Evolutionary conservation across 1,139 yeast species (phyloP).

Genomic region (Suhomyces bokatorum): DNA sequence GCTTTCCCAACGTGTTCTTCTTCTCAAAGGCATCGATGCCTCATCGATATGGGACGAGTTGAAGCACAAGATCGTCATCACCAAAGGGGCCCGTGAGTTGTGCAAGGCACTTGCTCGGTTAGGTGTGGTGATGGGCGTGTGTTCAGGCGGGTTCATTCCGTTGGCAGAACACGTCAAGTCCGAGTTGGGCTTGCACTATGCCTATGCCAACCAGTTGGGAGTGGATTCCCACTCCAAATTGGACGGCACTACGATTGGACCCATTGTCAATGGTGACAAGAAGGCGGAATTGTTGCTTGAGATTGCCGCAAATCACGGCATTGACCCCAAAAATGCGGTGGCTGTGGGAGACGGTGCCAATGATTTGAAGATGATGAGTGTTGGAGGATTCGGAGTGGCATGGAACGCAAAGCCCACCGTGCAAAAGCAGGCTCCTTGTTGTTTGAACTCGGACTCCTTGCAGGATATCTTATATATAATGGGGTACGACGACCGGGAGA

Average conservation of each 20-base stretch:
- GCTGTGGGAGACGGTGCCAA: constrained; percentile 99
- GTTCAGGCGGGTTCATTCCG: constrained; percentile 94
- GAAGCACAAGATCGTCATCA: constrained; percentile 64
- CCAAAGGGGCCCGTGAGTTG: constrained; percentile 80
- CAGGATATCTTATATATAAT: constrained; percentile 76
- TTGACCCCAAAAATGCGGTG: constrained; percentile 59
- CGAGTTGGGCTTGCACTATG: constrained; percentile 75
- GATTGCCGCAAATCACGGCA: constrained; percentile 63
- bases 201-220: constrained; percentile 77
- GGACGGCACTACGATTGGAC: constrained; percentile 63
- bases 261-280: constrained; percentile 79
- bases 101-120: constrained; percentile 58
- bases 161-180: constrained; percentile 75
- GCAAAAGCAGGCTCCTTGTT: constrained; percentile 76
- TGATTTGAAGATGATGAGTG: constrained; percentile 89
- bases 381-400: constrained; percentile 92
- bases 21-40: constrained; percentile 79
- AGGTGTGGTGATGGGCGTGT: constrained; percentile 78
- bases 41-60: constrained; percentile 76
- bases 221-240: constrained; percentile 61
- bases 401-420: constrained; percentile 98
- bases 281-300: constrained; percentile 74
- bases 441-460: constrained; percentile 70
- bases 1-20: constrained; percentile 66
- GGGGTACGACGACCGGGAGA: constrained; percentile 69